phyloP scores from a whole-genome alignment of 768 basidiomycete genomes.

The Leccinum olivaceopallidum region DNA sequence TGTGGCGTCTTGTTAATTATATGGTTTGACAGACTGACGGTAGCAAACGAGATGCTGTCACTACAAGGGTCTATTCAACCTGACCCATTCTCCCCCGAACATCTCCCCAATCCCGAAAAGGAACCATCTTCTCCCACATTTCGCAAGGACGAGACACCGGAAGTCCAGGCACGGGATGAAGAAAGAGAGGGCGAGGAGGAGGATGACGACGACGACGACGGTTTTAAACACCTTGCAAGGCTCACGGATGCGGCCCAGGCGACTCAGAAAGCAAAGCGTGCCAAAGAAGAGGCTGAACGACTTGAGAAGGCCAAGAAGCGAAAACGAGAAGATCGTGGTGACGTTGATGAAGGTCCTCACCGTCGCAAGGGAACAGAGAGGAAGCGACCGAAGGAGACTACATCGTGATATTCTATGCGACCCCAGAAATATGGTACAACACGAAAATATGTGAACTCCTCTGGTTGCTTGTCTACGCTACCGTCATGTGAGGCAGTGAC shows the following conservation, averaged over 20 bases:
- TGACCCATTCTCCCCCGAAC: slow-evolving; percentile 70
- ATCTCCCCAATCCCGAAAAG: slow-evolving; percentile 38
- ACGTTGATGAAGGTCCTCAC: slow-evolving; percentile 4
- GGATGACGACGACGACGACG: slow-evolving; percentile 32
- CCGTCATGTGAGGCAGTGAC: slow-evolving; percentile 4
- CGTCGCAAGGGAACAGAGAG: slow-evolving; percentile 11
- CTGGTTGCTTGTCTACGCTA: neutral
- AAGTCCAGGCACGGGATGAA: slow-evolving; percentile 18
- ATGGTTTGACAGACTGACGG: slow-evolving; percentile 58
- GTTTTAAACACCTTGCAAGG: slow-evolving; percentile 33
- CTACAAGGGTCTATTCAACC: slow-evolving; percentile 79
- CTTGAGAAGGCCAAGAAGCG: slow-evolving; percentile 33
- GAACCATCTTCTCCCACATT: slow-evolving; percentile 4
- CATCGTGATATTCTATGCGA: slow-evolving; percentile 8
- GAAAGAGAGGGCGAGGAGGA: slow-evolving; percentile 1
- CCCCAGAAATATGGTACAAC: neutral
- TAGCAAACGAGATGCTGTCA: slow-evolving; percentile 94
- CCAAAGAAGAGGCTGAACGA: slow-evolving; percentile 29
- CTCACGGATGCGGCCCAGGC: slow-evolving; percentile 32
- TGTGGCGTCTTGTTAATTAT: slow-evolving; percentile 5
- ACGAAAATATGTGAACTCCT: neutral
- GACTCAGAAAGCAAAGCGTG: slow-evolving; percentile 23
- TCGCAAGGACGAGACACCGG: slow-evolving; percentile 15
- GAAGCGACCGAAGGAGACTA: slow-evolving; percentile 17
- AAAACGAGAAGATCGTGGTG: slow-evolving; percentile 25